Percentiles rank a stretch among this genome's conserved stretches.
Evolutionary conservation across 2,329 filamentous ascomycete genomes (phyloP).

Genomic region (Hortaea sp.): DNA sequence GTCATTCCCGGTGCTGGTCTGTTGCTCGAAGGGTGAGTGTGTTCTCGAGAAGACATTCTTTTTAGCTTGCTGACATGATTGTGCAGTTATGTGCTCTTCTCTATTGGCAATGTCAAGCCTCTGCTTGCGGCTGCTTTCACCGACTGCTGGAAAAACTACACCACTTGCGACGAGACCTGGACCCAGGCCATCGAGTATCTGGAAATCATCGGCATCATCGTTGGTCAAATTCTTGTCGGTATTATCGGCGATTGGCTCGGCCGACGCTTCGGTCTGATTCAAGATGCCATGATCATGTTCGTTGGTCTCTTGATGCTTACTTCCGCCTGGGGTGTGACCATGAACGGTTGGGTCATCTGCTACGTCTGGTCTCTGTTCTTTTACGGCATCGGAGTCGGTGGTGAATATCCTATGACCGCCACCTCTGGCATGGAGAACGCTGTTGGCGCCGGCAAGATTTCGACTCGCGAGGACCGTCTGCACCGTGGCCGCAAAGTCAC

Average conservation of each 20-base stretch:
- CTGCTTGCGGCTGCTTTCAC: constrained; percentile 69
- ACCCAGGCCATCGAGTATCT: constrained; percentile 77
- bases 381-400: constrained; percentile 64
- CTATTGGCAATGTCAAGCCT: constrained; percentile 83
- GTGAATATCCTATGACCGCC: constrained; percentile 94
- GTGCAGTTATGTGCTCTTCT: constrained; percentile 80
- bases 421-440: constrained; percentile 77
- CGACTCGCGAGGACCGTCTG: constrained; percentile 83
- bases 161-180: constrained; percentile 70
- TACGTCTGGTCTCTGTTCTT: constrained; percentile 94
- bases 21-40: constrained; percentile 64
- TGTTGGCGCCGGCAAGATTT: constrained; percentile 73
- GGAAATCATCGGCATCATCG: constrained; percentile 89
- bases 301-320: constrained; percentile 85
- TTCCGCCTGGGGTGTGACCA: constrained; percentile 73
- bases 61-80: too few relatives aligned
- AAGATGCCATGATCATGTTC: constrained; percentile 92
- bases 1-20: constrained; percentile 87
- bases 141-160: constrained; percentile 55
- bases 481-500: constrained; percentile 95
- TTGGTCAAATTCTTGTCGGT: constrained; percentile 82
- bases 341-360: constrained; percentile 93
- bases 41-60: too few relatives aligned
- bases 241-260: constrained; percentile 73
- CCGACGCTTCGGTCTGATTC: constrained; percentile 88